phyloP scores from a whole-genome alignment of 2,329 filamentous ascomycete species.

The Paecilomyces niveus region DNA sequence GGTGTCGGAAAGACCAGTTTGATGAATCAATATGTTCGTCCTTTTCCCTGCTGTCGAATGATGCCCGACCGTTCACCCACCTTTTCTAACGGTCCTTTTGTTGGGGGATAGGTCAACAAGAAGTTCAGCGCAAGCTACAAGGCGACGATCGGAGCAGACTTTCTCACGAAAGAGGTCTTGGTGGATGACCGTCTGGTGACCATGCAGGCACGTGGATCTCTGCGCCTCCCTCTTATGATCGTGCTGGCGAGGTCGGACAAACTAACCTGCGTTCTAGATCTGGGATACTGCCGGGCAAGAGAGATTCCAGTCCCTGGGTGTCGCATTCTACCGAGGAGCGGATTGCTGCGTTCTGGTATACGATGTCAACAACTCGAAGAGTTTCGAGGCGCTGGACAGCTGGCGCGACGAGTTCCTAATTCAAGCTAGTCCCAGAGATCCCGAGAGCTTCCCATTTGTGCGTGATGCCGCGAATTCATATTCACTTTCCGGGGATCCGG shows the following conservation, averaged over 20 bases:
- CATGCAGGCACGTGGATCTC: slow-evolving; percentile 67
- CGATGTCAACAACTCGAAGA: slow-evolving; percentile 99
- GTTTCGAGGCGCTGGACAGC: slow-evolving; percentile 95
- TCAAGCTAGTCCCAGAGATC: slow-evolving; percentile 91
- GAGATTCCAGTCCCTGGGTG: slow-evolving; percentile 91
- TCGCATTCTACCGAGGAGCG: slow-evolving; percentile 94
- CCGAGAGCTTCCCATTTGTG: slow-evolving; percentile 96
- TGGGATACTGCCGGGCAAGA: slow-evolving; percentile 98
- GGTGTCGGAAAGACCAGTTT: slow-evolving; percentile 98
- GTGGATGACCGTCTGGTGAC: slow-evolving; percentile 96
- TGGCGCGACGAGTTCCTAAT: slow-evolving; percentile 99
- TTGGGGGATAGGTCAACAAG: slow-evolving; percentile 78
- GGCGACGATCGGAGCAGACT: slow-evolving; percentile 97
- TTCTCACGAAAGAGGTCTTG: slow-evolving; percentile 93
- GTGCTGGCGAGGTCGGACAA: not conserved
- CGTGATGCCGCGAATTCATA: slow-evolving; percentile 28
- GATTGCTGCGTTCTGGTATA: slow-evolving; percentile 98
- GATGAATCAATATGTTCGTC: slow-evolving; percentile 99
- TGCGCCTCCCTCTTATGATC: not conserved
- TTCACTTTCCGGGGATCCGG: not conserved
- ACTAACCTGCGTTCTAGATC: slow-evolving; percentile 51
- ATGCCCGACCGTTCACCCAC: not conserved
- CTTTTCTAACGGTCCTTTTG: slow-evolving; percentile 8
- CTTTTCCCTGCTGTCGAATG: slow-evolving; percentile 6
- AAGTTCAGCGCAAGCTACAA: slow-evolving; percentile 99